Base-by-base conservation (phyloP, 2,329 filamentous ascomycete species). In the Botrytis galanthina region DNA sequence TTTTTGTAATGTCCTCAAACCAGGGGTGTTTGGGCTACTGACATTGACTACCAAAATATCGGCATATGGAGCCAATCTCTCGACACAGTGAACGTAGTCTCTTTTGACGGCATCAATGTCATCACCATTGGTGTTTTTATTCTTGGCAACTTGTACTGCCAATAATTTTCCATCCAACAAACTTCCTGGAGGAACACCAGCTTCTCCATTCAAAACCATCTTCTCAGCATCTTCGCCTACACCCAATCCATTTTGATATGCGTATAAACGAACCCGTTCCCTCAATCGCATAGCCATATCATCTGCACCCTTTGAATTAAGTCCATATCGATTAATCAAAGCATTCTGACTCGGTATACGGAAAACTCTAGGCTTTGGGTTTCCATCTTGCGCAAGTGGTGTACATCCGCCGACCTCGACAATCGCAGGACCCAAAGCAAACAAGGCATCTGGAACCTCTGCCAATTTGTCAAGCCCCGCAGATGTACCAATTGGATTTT, bases 11-110 rank as follows among this genome's bases (percentile, higher is more conserved):
- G 94, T 92, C 37, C 96, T 90, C 67, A 98, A 87, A 0, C 96
- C 95, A 0, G 95, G 95, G 0, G 95, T 98, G 84, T 99, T 99
- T 37, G 96, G 96, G 78, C 93, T 97, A 80, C 94, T 97, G 68
- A 99, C 96, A 79, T 99, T 99, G 80, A 99, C 96, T 12, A 98
- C 95, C n/a, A 99, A 85, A 51, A 99, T 92, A 80, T 99, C 96
- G 18, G 96, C 94, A 81, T 97, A 99, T 69, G 88, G 91, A 6
- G 92, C 96, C 54, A 99, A 85, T 63, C 91, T 87, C 72, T 92
- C 86, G 5, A 98, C 95, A 79, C 95, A 97, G 82, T 92, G 93
- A n/a, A 96, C 92, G 81, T 98, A 98, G 81, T 91, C 89, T 78
- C 92, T 89, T 69, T 87, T 89, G 26, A 98, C 92, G 46, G 94